phyloP scores from a whole-genome alignment of 306 rosid genomes.

The Clitoria ternatea region DNA sequence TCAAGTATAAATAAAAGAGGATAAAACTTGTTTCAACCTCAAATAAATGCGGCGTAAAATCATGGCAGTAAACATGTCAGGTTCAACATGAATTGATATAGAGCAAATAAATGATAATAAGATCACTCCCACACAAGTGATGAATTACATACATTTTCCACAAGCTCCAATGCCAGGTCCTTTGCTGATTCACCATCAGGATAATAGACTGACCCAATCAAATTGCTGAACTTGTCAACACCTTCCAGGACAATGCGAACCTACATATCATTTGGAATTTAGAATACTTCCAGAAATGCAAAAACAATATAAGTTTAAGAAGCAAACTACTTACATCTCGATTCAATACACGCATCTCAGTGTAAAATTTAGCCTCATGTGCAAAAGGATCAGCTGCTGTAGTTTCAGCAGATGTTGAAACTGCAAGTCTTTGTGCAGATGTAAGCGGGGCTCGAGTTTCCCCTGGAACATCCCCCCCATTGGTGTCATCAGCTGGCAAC shows the following conservation, averaged over 20 bases:
- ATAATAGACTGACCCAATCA: conserved; percentile 93
- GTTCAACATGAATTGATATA: not conserved
- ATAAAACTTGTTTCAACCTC: conserved; percentile 8
- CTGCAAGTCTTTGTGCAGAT: conserved; percentile 93
- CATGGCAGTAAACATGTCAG: not conserved
- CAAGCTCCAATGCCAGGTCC: conserved; percentile 92
- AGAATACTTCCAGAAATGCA: conserved; percentile 22
- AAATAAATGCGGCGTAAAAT: conserved; percentile 16
- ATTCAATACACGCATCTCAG: conserved; percentile 88
- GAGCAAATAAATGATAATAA: conserved; percentile 1
- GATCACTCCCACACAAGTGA: conserved; percentile 2
- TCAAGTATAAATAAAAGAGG: not conserved
- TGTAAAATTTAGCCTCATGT: conserved; percentile 81
- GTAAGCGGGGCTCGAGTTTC: conserved; percentile 77
- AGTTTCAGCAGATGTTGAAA: conserved; percentile 60
- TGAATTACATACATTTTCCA: conserved; percentile 64
- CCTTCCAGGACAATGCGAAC: conserved; percentile 95
- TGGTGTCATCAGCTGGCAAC: conserved; percentile 44
- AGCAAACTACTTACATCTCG: conserved; percentile 59
- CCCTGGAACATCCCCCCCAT: conserved; percentile 65
- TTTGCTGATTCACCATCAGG: conserved; percentile 92
- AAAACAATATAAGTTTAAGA: not conserved
- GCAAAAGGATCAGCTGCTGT: conserved; percentile 75
- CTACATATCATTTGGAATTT: conserved; percentile 47
- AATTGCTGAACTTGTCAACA: conserved; percentile 89